Base-by-base conservation (phyloP, 208 protist species). In the Leishmania mexicana region DNA sequence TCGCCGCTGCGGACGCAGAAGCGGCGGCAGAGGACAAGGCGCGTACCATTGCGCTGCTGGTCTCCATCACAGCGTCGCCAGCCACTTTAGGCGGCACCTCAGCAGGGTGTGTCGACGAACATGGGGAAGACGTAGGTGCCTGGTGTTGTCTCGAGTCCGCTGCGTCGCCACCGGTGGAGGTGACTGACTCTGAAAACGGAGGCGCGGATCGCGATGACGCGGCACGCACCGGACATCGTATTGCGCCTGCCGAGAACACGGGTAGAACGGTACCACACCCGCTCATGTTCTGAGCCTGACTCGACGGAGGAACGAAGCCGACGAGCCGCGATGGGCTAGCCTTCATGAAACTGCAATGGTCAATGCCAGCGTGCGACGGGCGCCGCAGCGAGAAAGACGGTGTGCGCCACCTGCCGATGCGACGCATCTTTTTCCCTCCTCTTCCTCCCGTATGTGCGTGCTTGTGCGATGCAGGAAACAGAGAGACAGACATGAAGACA, bases 361-460 rank as follows among this genome's bases (percentile, higher is more conserved):
- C 24, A 13, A 54, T n/a, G 73, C 73, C 13, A 8, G 31, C 10
- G 35, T 62, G 51, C 35, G n/a, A 76, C 45, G 62, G 7, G 31
- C 31, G 35, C 51, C 51, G 35, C n/a, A 35, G 31, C n/a, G 51
- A 42, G 21, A 28, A 31, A 5, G 73, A 40, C 19, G 17, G 51
- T 13, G 49, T 31, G 28, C 8, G 2, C 15, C 3, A 7, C 17
- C 31, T 11, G 21, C 31, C 73, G 1, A 24, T 42, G 49, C 49
- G 58, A 24, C 17, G 49, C 73, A 76, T 76, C 51, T 24, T 31
- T 62, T 15, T 62, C 53, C 13, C 17, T 42, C 4, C 51, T 62
- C 73, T 45, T 40, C 31, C 35, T 49, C n/a, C 31, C 45, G 49
- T 76, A 53, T 49, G 73, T 76, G 73, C n/a, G 73, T 64, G 35